Base-by-base conservation (phyloP, 768 basidiomycete species). In the Mycena maculata region DNA sequence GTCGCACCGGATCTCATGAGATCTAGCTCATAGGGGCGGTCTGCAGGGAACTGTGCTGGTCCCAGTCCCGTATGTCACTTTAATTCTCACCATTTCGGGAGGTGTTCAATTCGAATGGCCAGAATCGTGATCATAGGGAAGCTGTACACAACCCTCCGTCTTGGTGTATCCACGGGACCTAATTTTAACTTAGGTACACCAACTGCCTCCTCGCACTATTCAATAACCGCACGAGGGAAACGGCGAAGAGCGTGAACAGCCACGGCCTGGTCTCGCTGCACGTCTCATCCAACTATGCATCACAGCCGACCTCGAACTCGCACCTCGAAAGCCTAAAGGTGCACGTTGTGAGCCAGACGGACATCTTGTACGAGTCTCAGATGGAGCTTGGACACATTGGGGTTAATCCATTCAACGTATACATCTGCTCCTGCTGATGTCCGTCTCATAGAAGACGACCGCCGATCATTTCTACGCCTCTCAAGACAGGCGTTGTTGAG, bases 121-220 rank as follows among this genome's bases (percentile, higher is more conserved):
- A 70, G 68, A 62, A 62, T 59, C 31, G 59, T 48, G 0, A 61
- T 70, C 47, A 53, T 70, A 28, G 68, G 68, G 25, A 70, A 70
- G 53, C 55, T 70, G 64, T 70, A 45, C 53, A 38, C 44, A 63
- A 56, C 30, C 36, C 61, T 62, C 44, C 53, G 39, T 55, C 41
- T 44, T 48, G 44, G 38, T 44, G 60, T 45, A 13, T 49, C 47
- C 42, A 63, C 31, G 27, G 33, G 57, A 50, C 48, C 36, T 44
- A 61, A 45, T 58, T 6, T 60, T 15, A 60, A 63, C 12, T 42
- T 55, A 68, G 67, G 25, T 68, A 70, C 44, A 60, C 64, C 53
- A 70, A 70, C 52, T 70, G 63, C 50, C 63, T 70, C 52, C 54
- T 70, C 36, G 68, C 64, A 22, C 50, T 65, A 28, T 62, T 70